phyloP scores from a whole-genome alignment of 176 grass and related monocot species.

The Oryza rufipogon region DNA sequence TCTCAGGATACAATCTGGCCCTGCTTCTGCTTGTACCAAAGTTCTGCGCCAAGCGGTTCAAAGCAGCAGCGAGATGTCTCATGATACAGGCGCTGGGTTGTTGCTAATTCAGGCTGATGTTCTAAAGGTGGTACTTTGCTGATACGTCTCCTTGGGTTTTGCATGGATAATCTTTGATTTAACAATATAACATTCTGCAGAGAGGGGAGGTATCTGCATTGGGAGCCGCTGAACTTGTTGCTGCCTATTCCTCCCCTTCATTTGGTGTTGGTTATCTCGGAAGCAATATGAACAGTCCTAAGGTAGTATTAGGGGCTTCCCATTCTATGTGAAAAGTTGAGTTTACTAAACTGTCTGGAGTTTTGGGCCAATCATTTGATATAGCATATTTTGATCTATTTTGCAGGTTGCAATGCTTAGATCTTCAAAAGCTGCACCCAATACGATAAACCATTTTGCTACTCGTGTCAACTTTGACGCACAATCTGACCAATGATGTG shows the following conservation, averaged over 20 bases:
- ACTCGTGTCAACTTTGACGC: slow-evolving; percentile 53
- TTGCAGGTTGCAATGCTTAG: slow-evolving; percentile 68
- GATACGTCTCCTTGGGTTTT: slow-evolving; percentile 1
- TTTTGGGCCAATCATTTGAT: not conserved
- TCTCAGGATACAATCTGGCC: slow-evolving; percentile 78
- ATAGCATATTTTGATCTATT: not conserved
- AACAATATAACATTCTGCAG: slow-evolving; percentile 43
- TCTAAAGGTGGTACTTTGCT: slow-evolving; percentile 56
- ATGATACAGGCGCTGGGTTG: slow-evolving; percentile 75
- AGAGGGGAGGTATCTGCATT: slow-evolving; percentile 42
- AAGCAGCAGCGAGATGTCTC: slow-evolving; percentile 63
- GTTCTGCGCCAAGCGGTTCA: slow-evolving; percentile 62
- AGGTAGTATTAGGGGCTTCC: slow-evolving; percentile 38
- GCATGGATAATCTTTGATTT: not conserved
- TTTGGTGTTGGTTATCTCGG: slow-evolving; percentile 83
- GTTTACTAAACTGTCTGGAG: not conserved
- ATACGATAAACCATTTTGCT: slow-evolving; percentile 60
- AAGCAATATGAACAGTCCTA: slow-evolving; percentile 74
- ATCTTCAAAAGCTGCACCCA: slow-evolving; percentile 16
- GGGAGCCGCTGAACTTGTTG: slow-evolving; percentile 70
- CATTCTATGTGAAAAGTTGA: not conserved
- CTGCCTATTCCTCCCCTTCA: slow-evolving; percentile 83
- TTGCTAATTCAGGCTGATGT: slow-evolving; percentile 85
- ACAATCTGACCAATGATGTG: slow-evolving; percentile 30
- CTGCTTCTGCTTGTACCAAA: slow-evolving; percentile 71